Evolutionary conservation across 1,139 yeast species (phyloP), one percentile per base, ranked within the genome.

Genomic region (Taphrina pruni): DNA sequence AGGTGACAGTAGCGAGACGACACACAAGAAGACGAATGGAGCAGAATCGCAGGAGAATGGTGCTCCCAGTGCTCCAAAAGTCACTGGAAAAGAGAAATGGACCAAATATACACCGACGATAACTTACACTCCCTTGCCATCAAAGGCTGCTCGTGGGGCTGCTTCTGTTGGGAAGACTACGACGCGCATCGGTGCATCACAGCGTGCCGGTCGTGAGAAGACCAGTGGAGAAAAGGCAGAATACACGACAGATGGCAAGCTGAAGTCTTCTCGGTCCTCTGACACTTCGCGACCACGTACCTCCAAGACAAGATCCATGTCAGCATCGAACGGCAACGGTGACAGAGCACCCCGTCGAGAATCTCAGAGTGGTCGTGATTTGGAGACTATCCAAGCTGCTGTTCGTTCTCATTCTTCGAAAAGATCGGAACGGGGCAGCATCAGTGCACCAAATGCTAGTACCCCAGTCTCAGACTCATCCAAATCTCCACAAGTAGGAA

Each of bases 51-150:
- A 36, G n/a, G 54, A 32, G 12, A 46, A 54, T 12, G 56, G 45
- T n/a, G 43, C 48, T 39, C 51, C 61, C 9, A 61, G 58, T 46
- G 62, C 62, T 26, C 62, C 62, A 11, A 64, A 64, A 38, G 55
- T 57, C 21, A 57, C 67, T 5, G 70, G 70, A 36, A 66, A 57
- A 39, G 69, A 69, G 46, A 65, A 69, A 46, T 69, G 70, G 70
- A 70, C 66, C 17, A 50, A 65, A 43, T 64, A 64, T 57, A 69
- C 60, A 12, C 70, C 70, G 11, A 69, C 64, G 26, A 69, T 69
- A 20, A 69, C 66, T 20, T 57, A 64, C 38, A 55, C 67, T 12
- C 67, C 67, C 6, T 39, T 64, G 17, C 61, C 67, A 7, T 51
- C 66, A 6, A 52, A 45, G 17, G 45, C 55, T 21, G 61, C 52